These are phyloP conservation scores for Solanum corneliomulleri DNA, from an alignment of 257 asterid species.

Conservation along the genomic window DNA sequence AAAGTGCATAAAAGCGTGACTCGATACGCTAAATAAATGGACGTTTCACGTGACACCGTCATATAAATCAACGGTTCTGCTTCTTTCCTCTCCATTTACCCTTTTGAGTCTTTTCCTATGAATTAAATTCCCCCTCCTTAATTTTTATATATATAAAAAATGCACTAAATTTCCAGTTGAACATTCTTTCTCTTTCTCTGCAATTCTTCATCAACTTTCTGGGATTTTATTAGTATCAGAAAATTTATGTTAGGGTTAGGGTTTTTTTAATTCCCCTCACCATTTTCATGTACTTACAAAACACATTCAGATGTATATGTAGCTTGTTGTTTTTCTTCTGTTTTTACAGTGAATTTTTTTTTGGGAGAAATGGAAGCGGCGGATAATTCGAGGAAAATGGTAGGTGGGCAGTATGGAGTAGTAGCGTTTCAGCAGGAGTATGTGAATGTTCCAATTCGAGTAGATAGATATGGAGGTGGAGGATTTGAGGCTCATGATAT, in stretches of 20 bases:
- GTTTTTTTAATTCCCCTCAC: background rate
- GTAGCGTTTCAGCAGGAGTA: background rate
- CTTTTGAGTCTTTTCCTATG: background rate
- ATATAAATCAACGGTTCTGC: background rate
- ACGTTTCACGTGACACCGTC: background rate
- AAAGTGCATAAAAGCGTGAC: background rate
- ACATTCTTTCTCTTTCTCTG: background rate
- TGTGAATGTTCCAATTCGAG: constrained; percentile 21
- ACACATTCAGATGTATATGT: background rate
- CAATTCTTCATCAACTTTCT: background rate
- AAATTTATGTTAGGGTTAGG: background rate
- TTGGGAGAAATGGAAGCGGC: background rate
- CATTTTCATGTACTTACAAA: background rate
- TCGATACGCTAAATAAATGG: background rate
- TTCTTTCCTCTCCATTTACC: background rate
- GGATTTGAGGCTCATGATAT: constrained; percentile 32
- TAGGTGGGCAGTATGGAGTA: background rate
- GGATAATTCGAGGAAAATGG: background rate
- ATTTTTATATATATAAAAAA: background rate
- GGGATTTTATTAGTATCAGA: background rate
- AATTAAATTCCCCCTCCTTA: background rate
- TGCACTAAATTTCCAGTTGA: background rate
- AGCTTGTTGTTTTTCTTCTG: background rate
- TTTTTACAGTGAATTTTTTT: background rate
- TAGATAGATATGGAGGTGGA: constrained; percentile 30